Percentiles rank a stretch among this genome's conserved stretches.
Conservation (phyloP, 1,139 yeast genomes). For the Sugiyamaella sp. region DNA sequence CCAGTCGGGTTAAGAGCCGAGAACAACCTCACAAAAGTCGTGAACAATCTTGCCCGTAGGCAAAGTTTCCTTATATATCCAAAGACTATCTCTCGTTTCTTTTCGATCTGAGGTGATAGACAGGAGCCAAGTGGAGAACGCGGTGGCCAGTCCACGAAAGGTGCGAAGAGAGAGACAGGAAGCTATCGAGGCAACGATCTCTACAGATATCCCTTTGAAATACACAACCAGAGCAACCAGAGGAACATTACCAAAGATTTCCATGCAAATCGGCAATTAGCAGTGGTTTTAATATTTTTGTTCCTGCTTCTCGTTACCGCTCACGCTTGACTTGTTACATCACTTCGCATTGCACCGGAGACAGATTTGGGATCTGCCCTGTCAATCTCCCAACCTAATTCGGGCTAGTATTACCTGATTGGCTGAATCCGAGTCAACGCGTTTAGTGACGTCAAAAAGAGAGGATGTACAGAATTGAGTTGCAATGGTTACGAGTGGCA, state of each 20-base stretch:
- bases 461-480: no score
- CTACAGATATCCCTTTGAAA: background rate
- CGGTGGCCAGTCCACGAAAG: no score
- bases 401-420: background rate
- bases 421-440: background rate
- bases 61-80: no score
- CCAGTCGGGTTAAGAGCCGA: no score
- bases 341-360: background rate
- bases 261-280: background rate
- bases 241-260: background rate
- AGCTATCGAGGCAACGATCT: background rate
- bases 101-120: background rate
- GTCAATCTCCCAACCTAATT: background rate
- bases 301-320: conserved; percentile 1
- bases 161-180: background rate
- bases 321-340: background rate
- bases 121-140: no score
- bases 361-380: background rate
- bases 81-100: background rate
- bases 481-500: no score
- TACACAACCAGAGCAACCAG: background rate
- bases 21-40: no score
- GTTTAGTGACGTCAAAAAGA: background rate
- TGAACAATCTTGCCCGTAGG: no score
- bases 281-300: background rate